phyloP scores from a whole-genome alignment of 2,329 filamentous ascomycete genomes.

The Leptoxyphium fumago region DNA sequence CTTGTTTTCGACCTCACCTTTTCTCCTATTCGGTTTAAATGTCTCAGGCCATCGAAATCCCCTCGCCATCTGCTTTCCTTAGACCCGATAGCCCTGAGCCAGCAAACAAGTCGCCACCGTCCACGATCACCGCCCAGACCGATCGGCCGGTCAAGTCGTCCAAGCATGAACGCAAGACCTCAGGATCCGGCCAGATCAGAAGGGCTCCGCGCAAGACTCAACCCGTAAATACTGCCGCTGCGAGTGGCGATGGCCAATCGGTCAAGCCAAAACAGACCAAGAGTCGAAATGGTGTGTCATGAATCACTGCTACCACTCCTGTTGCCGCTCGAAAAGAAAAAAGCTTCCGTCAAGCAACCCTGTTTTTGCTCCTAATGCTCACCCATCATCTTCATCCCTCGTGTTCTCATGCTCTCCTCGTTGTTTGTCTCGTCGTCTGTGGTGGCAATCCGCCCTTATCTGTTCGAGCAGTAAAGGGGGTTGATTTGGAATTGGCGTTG shows the following conservation, averaged over 20 bases:
- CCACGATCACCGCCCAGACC: slow-evolving; percentile 16
- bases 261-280: slow-evolving; percentile 58
- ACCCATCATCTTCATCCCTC: too few species aligned
- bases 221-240: slow-evolving; percentile 2
- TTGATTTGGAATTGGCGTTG: slow-evolving; percentile 5
- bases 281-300: slow-evolving; percentile 51
- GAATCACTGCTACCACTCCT: background rate
- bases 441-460: background rate
- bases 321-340: slow-evolving; percentile 2
- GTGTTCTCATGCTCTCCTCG: too few species aligned
- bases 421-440: slow-evolving; percentile 2
- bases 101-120: slow-evolving; percentile 7
- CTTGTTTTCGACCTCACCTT: too few species aligned
- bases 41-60: slow-evolving; percentile 45
- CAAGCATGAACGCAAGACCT: slow-evolving; percentile 14
- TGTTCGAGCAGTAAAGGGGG: background rate
- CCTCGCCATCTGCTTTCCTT: slow-evolving; percentile 43
- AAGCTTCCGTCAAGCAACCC: background rate
- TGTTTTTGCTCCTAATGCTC: background rate
- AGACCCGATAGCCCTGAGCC: slow-evolving; percentile 16
- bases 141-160: slow-evolving; percentile 9
- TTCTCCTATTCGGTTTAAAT: slow-evolving; percentile 12
- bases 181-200: slow-evolving; percentile 3
- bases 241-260: slow-evolving; percentile 21
- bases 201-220: too few species aligned